Percentiles rank a stretch among this genome's conserved stretches.
phyloP scores from a whole-genome alignment of 2,329 filamentous ascomycete species.

The Ophiosphaerella narmari region DNA sequence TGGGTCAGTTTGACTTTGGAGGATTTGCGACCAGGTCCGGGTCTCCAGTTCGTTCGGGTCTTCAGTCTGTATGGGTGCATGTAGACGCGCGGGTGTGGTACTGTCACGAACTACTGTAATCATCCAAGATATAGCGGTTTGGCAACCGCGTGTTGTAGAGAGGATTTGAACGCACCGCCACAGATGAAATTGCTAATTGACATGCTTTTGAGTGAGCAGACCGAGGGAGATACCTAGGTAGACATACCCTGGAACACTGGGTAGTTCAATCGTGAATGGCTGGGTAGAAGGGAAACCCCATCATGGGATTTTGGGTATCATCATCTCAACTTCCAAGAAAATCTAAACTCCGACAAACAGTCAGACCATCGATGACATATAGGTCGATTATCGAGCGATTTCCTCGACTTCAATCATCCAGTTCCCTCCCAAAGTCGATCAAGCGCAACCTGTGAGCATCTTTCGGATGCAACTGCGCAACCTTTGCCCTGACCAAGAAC shows the following conservation, averaged over 20 bases:
- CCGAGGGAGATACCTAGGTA: too few species aligned
- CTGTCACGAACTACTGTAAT: not conserved
- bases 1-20: not conserved
- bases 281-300: not conserved
- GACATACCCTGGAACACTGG: not conserved
- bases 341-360: too few species aligned
- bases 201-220: too few species aligned
- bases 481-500: slow-evolving; percentile 59
- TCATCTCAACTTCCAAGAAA: too few species aligned
- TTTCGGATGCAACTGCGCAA: slow-evolving; percentile 61
- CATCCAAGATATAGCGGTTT: too few species aligned
- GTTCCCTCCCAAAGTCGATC: slow-evolving; percentile 56
- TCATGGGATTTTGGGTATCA: not conserved
- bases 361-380: too few species aligned
- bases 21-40: not conserved
- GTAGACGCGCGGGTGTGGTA: not conserved
- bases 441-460: slow-evolving; percentile 58
- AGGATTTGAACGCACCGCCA: slow-evolving; percentile 11
- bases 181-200: not conserved
- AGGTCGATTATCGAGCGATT: not conserved
- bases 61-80: not conserved
- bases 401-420: slow-evolving; percentile 38
- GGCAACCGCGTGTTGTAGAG: not conserved
- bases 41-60: not conserved
- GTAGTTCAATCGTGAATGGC: not conserved